Base-by-base conservation (phyloP, 371 early-diverging fungal species). In the Mucor piriformis region DNA sequence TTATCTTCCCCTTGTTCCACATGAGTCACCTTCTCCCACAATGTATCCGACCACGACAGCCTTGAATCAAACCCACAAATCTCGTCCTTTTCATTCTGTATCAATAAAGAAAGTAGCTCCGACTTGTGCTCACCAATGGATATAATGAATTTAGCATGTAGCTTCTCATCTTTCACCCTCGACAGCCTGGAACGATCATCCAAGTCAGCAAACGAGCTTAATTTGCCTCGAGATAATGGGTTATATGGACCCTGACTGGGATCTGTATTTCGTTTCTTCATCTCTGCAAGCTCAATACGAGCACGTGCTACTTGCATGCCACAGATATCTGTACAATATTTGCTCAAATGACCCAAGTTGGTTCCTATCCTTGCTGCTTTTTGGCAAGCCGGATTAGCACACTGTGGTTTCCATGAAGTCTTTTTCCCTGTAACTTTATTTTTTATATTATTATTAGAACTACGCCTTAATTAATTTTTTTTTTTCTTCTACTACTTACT, bases 31-130 rank as follows among this genome's bases (percentile, higher is more conserved):
- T 61, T 50, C 33, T 64, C 64, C 76, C 74, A 73, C 12, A 63
- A 35, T 6, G 49, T 58, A 46, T 81, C 82, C 7, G 80, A 73
- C 85, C 83, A 82, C 1, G 69, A 55, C 21, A 85, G 67, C 37
- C 86, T 74, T 33, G 73, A 67, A 42, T 85, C 86, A 54, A 83
- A 83, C 0, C 84, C 86, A 56, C 86, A 85, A 4, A 63, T 6
- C 3, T 69, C 59, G 6, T 56, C 50, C 25, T 75, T 65, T 11
- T 68, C 66, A 48, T 50, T 59, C 38, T 69, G 42, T 40, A 38
- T 50, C 50, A 50, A 35, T 43, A 63, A 49, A 16, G 57, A 54
- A 46, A 73, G 47, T 13, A 69, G 49, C 7, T 38, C 25, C 3
- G 54, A 60, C 34, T 69, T 73, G 46, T 66, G 46, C 32, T 49